Base-by-base conservation (phyloP, 352 stramenopile species). In the Phytopythium montanum region DNA sequence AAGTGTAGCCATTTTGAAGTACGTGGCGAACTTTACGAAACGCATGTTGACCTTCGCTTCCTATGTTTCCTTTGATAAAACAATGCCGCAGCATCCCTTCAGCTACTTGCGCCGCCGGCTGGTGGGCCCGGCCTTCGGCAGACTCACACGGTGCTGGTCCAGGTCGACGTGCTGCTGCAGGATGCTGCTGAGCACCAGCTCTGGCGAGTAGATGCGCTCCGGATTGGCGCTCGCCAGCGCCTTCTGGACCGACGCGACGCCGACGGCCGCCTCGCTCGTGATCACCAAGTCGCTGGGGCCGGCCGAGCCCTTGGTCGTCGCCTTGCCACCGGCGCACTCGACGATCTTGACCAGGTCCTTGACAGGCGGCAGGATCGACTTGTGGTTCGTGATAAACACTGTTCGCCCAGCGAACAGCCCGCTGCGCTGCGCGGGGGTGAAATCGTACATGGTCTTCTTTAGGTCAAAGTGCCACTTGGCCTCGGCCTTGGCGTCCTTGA, bases 311-410 rank as follows among this genome's bases (percentile, higher is more conserved):
- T 60, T 67, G 26, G 50, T 65, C n/a, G 26, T 44, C 39, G 64
- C 68, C 25, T 54, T 36, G 13, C 69, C 72, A 13, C 72, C 72
- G 9, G 69, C 72, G 38, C 60, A 65, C 53, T 76, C 65, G n/a
- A 81, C 62, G 42, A 81, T 81, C 58, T 70, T 75, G 16, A 69
- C 60, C 29, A 80, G 65, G 28, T 80, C 72, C 8, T 65, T 59
- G 21, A 73, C 57, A 3, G 72, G 65, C 31, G 72, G 72, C 34
- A 72, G 59, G 26, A 84, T 53, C 19, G 63, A 75, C 51, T 79
- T 79, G 69, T 84, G 71, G 46, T 68, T 74, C n/a, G 67, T 78
- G 51, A 84, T 77, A 58, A 74, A 84, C 33, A 84, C 68, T 2
- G 46, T 61, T 18, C 66, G 48, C 6, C 65, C 74, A 1, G 41